A percentile compares a stretch with the other conserved stretches of the same genome.
These are phyloP conservation scores for Barbarea vulgaris DNA, from an alignment of 345 rosid species.

Conservation along the genomic window DNA sequence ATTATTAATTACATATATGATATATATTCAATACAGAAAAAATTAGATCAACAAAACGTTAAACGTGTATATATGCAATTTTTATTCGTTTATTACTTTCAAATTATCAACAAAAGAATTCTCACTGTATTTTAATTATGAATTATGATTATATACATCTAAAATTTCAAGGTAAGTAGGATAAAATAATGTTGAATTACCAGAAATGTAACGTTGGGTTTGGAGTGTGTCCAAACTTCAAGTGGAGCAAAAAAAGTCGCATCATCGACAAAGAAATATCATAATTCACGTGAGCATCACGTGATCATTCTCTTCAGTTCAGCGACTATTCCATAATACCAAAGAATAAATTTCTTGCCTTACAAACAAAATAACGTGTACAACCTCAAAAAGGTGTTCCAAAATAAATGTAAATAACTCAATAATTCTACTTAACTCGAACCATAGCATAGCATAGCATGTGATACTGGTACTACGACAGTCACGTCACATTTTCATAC, in stretches of 20 bases:
- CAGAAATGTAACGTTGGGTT: conserved; percentile 14
- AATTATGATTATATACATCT: not conserved
- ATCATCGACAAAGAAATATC: conserved; percentile 37
- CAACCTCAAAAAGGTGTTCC: conserved; percentile 35
- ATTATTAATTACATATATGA: not conserved
- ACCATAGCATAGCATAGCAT: conserved; percentile 31
- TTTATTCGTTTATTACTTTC: not conserved
- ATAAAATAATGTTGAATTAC: not conserved
- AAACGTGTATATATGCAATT: not conserved
- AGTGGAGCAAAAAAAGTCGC: conserved; percentile 32
- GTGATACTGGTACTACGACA: conserved; percentile 39
- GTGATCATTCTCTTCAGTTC: conserved; percentile 24
- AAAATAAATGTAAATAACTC: conserved; percentile 14
- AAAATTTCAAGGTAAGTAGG: not conserved
- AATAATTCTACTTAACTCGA: conserved; percentile 21
- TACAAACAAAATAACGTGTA: conserved; percentile 30
- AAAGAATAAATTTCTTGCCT: conserved; percentile 1
- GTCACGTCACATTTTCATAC: conserved; percentile 38
- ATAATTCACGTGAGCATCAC: conserved; percentile 35
- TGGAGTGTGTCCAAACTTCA: conserved; percentile 25
- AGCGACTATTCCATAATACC: conserved; percentile 19
- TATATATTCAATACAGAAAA: not conserved
- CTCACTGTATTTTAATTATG: not conserved
- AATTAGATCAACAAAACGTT: not conserved
- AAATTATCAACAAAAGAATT: not conserved